Conservation (phyloP, 176 grass and related monocot genomes). For the Aegilops umbellulata region DNA sequence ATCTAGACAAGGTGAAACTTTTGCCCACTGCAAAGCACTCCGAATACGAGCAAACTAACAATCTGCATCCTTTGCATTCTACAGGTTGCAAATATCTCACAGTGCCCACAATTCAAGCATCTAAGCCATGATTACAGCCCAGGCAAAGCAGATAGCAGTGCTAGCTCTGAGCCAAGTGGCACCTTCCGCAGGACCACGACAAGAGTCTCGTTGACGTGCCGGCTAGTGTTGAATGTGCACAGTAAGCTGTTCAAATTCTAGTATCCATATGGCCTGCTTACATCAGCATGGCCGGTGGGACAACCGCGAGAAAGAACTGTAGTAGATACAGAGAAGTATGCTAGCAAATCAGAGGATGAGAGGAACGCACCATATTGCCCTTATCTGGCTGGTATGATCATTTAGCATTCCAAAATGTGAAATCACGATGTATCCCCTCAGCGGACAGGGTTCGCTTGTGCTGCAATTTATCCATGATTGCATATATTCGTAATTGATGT, state of each 20-base stretch:
- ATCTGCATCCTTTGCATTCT: not conserved
- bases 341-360: not conserved
- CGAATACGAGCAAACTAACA: not conserved
- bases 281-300: not conserved
- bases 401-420: not conserved
- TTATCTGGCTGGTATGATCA: not conserved
- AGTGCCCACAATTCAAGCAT: slow-evolving; percentile 49
- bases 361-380: not conserved
- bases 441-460: not conserved
- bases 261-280: not conserved
- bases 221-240: slow-evolving; percentile 79
- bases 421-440: not conserved
- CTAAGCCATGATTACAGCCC: not conserved
- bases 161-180: slow-evolving; percentile 32
- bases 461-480: not conserved
- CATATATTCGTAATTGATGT: not conserved
- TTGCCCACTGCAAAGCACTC: not conserved
- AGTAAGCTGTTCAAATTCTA: slow-evolving; percentile 83
- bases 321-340: not conserved
- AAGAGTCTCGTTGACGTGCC: slow-evolving; percentile 85
- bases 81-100: slow-evolving; percentile 59
- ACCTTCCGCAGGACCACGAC: slow-evolving; percentile 41
- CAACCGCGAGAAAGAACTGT: not conserved
- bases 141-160: slow-evolving; percentile 13
- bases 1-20: slow-evolving; percentile 64